Evolutionary conservation across 257 asterid genomes (phyloP).

Genomic region (Lycium barbarum): DNA sequence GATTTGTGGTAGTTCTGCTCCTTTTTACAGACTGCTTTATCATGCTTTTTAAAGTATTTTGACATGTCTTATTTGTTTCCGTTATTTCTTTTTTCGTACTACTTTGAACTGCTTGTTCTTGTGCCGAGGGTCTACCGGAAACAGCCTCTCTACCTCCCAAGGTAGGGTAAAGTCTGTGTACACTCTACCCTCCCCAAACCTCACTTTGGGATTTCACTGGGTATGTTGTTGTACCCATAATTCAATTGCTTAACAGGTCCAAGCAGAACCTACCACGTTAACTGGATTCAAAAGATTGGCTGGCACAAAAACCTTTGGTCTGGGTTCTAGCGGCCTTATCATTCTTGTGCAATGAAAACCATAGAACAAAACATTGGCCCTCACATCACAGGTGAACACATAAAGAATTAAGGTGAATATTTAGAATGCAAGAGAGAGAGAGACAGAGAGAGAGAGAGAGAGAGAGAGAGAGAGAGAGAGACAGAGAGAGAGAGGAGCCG

Average conservation of each 20-base stretch:
- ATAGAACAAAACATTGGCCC: constrained; percentile 7
- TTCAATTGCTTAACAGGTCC: constrained; percentile 11
- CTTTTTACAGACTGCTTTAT: no score
- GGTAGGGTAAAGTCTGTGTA: no score
- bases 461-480: neutral
- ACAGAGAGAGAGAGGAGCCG: neutral
- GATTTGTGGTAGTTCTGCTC: no score
- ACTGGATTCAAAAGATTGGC: constrained; percentile 22
- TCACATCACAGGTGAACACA: constrained; percentile 25
- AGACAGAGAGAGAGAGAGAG: neutral
- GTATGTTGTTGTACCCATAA: neutral
- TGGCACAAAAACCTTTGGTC: neutral
- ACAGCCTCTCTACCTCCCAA: no score
- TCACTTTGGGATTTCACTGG: no score
- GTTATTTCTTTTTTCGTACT: no score
- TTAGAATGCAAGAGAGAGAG: neutral
- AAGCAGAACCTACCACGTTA: neutral
- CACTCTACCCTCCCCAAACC: no score
- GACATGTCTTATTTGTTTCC: no score
- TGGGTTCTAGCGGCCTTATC: neutral
- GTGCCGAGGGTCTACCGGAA: no score
- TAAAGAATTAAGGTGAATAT: neutral
- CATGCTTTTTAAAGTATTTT: no score
- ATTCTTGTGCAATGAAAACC: constrained; percentile 23
- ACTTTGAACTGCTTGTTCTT: no score